A percentile compares a stretch with the other conserved stretches of the same genome.
These are phyloP conservation scores for Leccinellum albellum DNA, from an alignment of 768 basidiomycete species.

Conservation along the genomic window DNA sequence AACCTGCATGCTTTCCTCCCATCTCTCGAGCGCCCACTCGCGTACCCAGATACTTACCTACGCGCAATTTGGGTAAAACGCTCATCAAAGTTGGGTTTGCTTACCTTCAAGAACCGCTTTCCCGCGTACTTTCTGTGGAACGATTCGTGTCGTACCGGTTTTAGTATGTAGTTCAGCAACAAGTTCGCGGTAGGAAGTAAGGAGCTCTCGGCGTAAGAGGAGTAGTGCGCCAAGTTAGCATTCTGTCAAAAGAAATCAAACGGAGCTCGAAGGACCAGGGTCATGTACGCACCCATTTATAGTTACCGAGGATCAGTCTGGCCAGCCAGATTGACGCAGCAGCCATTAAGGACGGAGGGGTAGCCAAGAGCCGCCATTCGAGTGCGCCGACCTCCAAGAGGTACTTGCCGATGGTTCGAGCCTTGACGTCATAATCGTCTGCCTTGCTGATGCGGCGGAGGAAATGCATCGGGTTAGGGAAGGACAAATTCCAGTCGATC, in stretches of 20 bases:
- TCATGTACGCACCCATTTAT: slow-evolving; percentile 72
- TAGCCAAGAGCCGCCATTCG: slow-evolving; percentile 72
- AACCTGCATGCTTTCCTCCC: slow-evolving; percentile 61
- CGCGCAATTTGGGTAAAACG: neutral
- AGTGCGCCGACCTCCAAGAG: slow-evolving; percentile 82
- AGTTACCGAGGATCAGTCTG: slow-evolving; percentile 69
- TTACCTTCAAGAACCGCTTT: slow-evolving; percentile 80
- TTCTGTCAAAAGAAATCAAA: slow-evolving; percentile 44
- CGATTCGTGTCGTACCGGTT: slow-evolving; percentile 66
- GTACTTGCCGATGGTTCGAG: slow-evolving; percentile 86
- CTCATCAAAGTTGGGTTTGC: slow-evolving; percentile 6
- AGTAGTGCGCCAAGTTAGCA: slow-evolving; percentile 83
- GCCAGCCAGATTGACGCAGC: slow-evolving; percentile 88
- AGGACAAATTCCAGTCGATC: slow-evolving; percentile 80
- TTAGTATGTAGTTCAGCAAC: slow-evolving; percentile 85
- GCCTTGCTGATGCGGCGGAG: slow-evolving; percentile 89
- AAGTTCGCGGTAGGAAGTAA: slow-evolving; percentile 77
- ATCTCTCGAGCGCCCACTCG: slow-evolving; percentile 79
- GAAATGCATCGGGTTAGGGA: slow-evolving; percentile 87
- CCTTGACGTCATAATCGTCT: slow-evolving; percentile 83
- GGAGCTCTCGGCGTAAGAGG: slow-evolving; percentile 76
- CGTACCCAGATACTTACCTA: slow-evolving; percentile 82
- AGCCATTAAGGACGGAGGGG: slow-evolving; percentile 74
- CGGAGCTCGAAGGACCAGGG: neutral
- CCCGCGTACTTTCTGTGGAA: slow-evolving; percentile 88